These are phyloP conservation scores for Amaranthus tricolor DNA, from an alignment of 179 eudicot species.

Conservation along the genomic window DNA sequence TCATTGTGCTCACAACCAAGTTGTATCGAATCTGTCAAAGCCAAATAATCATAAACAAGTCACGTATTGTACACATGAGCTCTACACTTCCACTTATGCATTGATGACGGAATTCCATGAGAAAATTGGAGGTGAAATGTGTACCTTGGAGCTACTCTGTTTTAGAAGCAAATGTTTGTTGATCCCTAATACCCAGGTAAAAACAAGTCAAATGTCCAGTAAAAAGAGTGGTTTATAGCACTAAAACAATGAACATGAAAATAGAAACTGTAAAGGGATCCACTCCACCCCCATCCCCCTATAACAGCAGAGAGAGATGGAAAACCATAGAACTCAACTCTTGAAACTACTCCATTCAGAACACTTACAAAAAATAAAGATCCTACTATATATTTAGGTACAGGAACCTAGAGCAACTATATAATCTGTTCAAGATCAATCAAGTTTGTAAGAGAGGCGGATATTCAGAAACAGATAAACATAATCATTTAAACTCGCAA, in stretches of 20 bases:
- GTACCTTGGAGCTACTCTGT: slow-evolving; percentile 4
- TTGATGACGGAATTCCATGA: neutral
- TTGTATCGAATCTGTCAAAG: slow-evolving; percentile 37
- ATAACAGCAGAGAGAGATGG: no score
- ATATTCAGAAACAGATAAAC: neutral
- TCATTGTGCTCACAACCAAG: slow-evolving; percentile 62
- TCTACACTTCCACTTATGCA: neutral
- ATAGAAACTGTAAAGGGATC: neutral
- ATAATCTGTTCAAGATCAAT: neutral
- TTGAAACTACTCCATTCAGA: neutral
- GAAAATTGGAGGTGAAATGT: neutral
- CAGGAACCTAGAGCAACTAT: neutral
- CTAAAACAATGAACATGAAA: neutral
- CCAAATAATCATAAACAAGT: neutral
- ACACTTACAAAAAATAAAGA: neutral
- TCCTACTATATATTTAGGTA: neutral
- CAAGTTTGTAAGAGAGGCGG: neutral
- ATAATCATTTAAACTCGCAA: neutral
- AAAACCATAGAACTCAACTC: neutral
- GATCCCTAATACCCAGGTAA: slow-evolving; percentile 27
- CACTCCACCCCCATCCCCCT: no score
- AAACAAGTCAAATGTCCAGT: no score
- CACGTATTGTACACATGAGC: neutral
- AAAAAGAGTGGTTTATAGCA: neutral
- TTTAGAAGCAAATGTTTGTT: slow-evolving; percentile 5